Evolutionary conservation across 441 rosid genomes (phyloP).

Genomic region (Syzygium syzygioides): DNA sequence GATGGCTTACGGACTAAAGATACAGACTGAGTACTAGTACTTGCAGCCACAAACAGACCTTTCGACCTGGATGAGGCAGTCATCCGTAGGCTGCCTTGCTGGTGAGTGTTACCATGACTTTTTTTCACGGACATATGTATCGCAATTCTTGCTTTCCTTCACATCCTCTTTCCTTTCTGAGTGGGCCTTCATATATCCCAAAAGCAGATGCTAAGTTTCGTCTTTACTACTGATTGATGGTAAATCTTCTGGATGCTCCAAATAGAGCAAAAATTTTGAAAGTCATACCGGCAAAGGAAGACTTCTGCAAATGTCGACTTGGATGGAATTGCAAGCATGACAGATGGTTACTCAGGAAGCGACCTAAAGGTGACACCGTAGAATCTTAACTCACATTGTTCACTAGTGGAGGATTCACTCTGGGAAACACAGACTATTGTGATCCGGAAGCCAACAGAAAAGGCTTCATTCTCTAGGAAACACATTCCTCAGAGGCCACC

Average conservation of each 20-base stretch:
- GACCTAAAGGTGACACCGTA: constrained; percentile 66
- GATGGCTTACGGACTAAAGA: constrained; percentile 87
- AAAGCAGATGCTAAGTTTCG: not conserved
- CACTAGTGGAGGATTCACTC: not conserved
- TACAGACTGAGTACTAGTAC: constrained; percentile 74
- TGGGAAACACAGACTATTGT: no score
- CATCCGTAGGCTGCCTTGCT: constrained; percentile 81
- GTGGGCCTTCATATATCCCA: not conserved
- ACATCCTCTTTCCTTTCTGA: not conserved
- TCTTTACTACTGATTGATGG: constrained; percentile 56
- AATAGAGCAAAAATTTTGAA: constrained; percentile 80
- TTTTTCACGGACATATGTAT: not conserved
- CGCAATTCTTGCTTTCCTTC: not conserved
- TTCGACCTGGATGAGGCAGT: constrained; percentile 97
- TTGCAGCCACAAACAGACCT: constrained; percentile 94
- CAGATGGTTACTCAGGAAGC: constrained; percentile 90
- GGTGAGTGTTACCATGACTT: constrained; percentile 30
- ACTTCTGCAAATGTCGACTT: constrained; percentile 63
- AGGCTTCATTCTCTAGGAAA: constrained; percentile 56
- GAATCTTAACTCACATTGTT: not conserved
- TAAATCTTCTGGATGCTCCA: constrained; percentile 79
- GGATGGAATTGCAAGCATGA: constrained; percentile 74
- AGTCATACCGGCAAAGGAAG: constrained; percentile 83
- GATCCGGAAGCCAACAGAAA: no score
- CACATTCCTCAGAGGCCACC: constrained; percentile 68